Percentiles rank a stretch among this genome's conserved stretches.
Evolutionary conservation across 768 basidiomycete genomes (phyloP).

Genomic region (Daedaleopsis nitida): DNA sequence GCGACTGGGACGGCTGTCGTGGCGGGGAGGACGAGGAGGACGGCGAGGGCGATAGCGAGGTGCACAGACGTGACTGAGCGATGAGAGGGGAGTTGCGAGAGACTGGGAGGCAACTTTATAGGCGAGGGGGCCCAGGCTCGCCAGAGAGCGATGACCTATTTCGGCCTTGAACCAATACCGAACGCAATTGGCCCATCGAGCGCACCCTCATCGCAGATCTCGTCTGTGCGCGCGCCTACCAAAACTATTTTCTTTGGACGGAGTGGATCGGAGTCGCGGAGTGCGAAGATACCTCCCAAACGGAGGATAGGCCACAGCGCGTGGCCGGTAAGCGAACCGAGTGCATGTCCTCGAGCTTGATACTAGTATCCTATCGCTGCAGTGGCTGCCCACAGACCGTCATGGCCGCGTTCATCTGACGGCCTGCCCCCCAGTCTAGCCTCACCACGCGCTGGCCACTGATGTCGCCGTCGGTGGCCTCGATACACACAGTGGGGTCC

Average conservation of each 20-base stretch:
- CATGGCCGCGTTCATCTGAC: no score
- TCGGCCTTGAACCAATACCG: conserved; percentile 19
- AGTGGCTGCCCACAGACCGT: no score
- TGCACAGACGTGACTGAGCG: conserved; percentile 13
- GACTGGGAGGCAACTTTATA: conserved; percentile 32
- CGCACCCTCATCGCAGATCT: conserved; percentile 11
- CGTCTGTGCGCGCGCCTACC: conserved; percentile 11
- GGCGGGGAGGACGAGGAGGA: conserved; percentile 6
- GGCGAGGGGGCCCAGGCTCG: conserved; percentile 24
- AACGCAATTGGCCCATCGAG: conserved; percentile 3
- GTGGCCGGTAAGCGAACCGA: background rate
- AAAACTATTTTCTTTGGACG: conserved; percentile 8
- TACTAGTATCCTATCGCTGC: no score
- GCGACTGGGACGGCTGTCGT: background rate
- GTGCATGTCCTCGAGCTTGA: no score
- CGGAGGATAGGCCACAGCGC: conserved; percentile 3
- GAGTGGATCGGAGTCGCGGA: conserved; percentile 12
- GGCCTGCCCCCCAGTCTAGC: no score
- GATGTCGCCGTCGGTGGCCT: background rate
- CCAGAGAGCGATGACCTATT: conserved; percentile 17
- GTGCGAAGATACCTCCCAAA: conserved; percentile 11
- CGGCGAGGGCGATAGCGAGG: background rate
- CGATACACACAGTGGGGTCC: conserved; percentile 12
- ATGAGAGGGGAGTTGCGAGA: conserved; percentile 22
- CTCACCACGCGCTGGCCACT: background rate